These are phyloP conservation scores for Globisporangium camurandrum DNA, from an alignment of 352 stramenopile genomes.

Conservation along the genomic window DNA sequence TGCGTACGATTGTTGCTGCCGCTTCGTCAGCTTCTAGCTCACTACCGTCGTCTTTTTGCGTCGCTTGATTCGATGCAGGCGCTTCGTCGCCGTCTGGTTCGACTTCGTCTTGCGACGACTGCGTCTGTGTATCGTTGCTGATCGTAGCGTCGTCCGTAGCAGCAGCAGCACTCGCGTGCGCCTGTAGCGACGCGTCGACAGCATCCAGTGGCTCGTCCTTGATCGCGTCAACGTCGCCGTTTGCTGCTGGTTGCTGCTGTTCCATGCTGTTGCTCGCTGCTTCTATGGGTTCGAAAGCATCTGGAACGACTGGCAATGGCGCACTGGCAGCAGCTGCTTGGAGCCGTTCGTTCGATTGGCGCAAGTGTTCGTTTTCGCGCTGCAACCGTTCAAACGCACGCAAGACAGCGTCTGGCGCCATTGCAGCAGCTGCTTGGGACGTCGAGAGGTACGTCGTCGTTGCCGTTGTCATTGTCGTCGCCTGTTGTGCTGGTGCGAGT, in stretches of 20 bases:
- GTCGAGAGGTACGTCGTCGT: not conserved
- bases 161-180: not conserved
- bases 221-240: no score
- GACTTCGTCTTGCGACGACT: not conserved
- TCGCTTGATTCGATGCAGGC: conserved; percentile 8
- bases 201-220: no score
- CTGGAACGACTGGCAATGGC: no score
- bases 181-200: no score
- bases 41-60: conserved; percentile 12
- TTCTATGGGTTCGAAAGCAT: no score
- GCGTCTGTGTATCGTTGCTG: not conserved
- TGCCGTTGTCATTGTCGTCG: not conserved
- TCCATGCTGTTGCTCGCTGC: no score
- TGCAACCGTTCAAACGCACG: conserved; percentile 59
- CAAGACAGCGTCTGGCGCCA: conserved; percentile 16
- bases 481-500: no score
- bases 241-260: no score
- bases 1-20: conserved; percentile 5
- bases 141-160: not conserved
- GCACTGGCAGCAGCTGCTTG: conserved; percentile 24
- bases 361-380: conserved; percentile 55
- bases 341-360: conserved; percentile 53
- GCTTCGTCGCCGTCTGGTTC: not conserved
- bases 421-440: not conserved
- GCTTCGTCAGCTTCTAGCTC: no score